Conservation (phyloP, 2,329 filamentous ascomycete genomes). For the Thelonectria olida region DNA sequence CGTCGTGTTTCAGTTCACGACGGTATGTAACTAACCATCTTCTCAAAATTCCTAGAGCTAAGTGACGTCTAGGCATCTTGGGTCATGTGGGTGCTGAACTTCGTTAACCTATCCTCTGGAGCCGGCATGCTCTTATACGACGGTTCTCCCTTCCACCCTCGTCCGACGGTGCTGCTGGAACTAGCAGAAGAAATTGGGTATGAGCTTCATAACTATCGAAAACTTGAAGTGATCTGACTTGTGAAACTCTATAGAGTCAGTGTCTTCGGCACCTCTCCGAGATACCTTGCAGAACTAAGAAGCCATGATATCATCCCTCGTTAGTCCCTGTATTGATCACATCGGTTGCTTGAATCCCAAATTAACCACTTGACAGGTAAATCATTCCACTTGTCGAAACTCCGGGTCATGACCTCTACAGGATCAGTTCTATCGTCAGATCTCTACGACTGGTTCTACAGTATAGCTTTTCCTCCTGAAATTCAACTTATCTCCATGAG, state of each 20-base stretch:
- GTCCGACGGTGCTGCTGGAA: conserved; percentile 6
- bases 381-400: neutral
- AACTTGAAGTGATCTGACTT: neutral
- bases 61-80: conserved; percentile 5
- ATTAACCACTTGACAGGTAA: neutral
- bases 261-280: conserved; percentile 15
- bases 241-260: neutral
- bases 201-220: no score
- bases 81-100: conserved; percentile 25
- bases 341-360: neutral
- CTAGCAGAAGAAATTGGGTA: conserved; percentile 15
- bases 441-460: conserved; percentile 16
- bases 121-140: conserved; percentile 17
- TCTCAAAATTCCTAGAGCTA: neutral
- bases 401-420: conserved; percentile 12
- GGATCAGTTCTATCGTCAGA: conserved; percentile 5
- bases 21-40: neutral
- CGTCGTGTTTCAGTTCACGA: conserved; percentile 20
- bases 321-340: neutral
- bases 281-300: conserved; percentile 9
- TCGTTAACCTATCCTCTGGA: conserved; percentile 10
- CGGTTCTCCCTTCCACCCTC: conserved; percentile 19
- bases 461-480: neutral
- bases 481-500: conserved; percentile 17
- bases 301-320: neutral